Evolutionary conservation across 192 early-diverging fungal genomes (phyloP).

Genomic region (Linnemannia elongata): DNA sequence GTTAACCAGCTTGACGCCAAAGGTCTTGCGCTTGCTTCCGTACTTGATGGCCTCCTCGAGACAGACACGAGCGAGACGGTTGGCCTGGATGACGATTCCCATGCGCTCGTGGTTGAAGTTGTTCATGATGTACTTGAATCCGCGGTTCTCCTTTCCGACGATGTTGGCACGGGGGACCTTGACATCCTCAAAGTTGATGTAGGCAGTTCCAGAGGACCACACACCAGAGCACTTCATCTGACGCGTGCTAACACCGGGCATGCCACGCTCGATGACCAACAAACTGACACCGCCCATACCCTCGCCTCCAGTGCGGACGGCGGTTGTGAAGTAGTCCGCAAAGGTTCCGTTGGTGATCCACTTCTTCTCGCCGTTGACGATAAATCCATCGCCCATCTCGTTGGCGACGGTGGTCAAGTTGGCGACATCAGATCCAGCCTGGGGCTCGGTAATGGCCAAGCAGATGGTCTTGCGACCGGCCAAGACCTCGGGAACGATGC

Average conservation of each 20-base stretch:
- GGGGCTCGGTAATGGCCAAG: constrained; percentile 85
- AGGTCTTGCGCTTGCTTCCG: constrained; percentile 88
- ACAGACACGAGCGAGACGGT: constrained; percentile 88
- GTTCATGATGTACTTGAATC: constrained; percentile 85
- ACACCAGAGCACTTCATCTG: constrained; percentile 90
- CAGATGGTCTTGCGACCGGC: constrained; percentile 85
- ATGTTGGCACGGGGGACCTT: constrained; percentile 88
- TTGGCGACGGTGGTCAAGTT: constrained; percentile 77
- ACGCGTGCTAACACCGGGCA: constrained; percentile 82
- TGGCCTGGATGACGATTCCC: constrained; percentile 89
- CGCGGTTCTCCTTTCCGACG: constrained; percentile 88
- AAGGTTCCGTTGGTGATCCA: constrained; percentile 90
- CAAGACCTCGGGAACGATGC: constrained; percentile 74
- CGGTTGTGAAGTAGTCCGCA: constrained; percentile 88
- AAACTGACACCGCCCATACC: constrained; percentile 87
- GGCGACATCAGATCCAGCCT: constrained; percentile 81
- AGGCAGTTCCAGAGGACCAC: constrained; percentile 86
- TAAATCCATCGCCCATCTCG: constrained; percentile 75
- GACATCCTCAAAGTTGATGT: constrained; percentile 88
- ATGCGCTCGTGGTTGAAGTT: constrained; percentile 89
- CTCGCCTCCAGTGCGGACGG: constrained; percentile 80
- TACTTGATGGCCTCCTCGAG: constrained; percentile 87
- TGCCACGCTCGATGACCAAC: constrained; percentile 77
- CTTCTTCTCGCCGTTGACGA: constrained; percentile 90
- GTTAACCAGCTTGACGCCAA: constrained; percentile 88